Percentiles rank a stretch among this genome's conserved stretches.
Evolutionary conservation across 169 alveolate genomes (phyloP).

Genomic region (Perkinsus olseni): DNA sequence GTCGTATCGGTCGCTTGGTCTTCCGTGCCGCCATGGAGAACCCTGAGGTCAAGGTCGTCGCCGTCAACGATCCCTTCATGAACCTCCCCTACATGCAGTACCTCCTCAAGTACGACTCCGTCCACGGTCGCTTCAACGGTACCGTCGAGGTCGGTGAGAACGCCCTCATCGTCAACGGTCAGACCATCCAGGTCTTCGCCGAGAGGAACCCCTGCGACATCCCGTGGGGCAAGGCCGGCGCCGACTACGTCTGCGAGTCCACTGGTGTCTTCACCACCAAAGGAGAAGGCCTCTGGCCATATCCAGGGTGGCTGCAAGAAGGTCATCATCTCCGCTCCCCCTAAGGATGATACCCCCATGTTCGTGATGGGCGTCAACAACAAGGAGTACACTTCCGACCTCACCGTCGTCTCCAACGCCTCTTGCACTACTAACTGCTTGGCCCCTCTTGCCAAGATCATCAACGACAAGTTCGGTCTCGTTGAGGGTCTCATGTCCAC

Average conservation of each 20-base stretch:
- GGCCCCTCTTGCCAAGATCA: constrained; percentile 97
- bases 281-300: constrained; percentile 87
- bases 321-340: constrained; percentile 97
- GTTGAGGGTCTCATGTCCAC: constrained; percentile 99
- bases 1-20: constrained; percentile 98
- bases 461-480: constrained; percentile 89
- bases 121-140: constrained; percentile 82
- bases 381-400: constrained; percentile 66
- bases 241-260: constrained; percentile 93
- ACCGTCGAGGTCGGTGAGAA: constrained; percentile 60
- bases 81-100: constrained; percentile 86
- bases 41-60: constrained; percentile 73
- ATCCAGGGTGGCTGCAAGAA: constrained; percentile 84
- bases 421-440: constrained; percentile 99
- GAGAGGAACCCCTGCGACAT: constrained; percentile 90
- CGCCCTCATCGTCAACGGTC: constrained; percentile 66
- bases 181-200: constrained; percentile 61
- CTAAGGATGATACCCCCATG: constrained; percentile 94
- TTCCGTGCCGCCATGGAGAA: constrained; percentile 85
- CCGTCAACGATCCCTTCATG: constrained; percentile 97
- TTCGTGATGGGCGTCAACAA: constrained; percentile 98
- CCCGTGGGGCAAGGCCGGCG: constrained; percentile 94
- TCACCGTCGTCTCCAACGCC: constrained; percentile 93
- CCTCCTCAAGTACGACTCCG: constrained; percentile 91
- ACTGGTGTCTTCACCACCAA: constrained; percentile 93